phyloP scores from a whole-genome alignment of 2,329 filamentous ascomycete genomes.

The Colletotrichum abscissum region DNA sequence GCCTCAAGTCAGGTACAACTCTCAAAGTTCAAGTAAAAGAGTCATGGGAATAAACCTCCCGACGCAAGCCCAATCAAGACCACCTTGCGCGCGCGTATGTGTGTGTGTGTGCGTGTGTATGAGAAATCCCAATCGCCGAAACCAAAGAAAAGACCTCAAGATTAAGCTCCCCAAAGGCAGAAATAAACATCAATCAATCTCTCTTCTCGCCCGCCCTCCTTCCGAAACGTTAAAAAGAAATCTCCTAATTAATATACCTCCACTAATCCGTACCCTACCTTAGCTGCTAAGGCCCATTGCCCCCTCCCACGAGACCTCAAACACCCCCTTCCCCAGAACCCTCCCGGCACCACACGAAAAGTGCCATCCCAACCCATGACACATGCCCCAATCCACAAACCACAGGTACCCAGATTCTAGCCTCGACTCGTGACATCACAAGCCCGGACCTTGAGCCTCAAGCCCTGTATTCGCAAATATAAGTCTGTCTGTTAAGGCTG shows the following conservation, averaged over 20 bases:
- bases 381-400: not conserved
- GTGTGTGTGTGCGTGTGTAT: too few relatives aligned
- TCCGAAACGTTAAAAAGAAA: not conserved
- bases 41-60: not conserved
- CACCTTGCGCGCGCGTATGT: not conserved
- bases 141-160: too few relatives aligned
- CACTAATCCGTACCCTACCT: too few relatives aligned
- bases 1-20: not conserved
- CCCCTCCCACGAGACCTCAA: too few relatives aligned
- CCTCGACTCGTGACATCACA: not conserved
- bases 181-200: not conserved
- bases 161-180: not conserved
- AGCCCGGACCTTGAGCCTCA: not conserved
- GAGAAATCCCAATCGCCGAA: too few relatives aligned
- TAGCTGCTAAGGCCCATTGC: too few relatives aligned
- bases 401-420: too few relatives aligned
- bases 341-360: not conserved
- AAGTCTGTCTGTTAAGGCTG: not conserved
- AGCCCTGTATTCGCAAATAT: not conserved
- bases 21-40: not conserved
- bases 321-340: too few relatives aligned
- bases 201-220: not conserved
- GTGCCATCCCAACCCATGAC: not conserved
- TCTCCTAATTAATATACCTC: not conserved
- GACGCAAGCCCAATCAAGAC: not conserved